Base-by-base conservation (phyloP, 176 grass and related monocot genomes). In the Bromus sterilis region DNA sequence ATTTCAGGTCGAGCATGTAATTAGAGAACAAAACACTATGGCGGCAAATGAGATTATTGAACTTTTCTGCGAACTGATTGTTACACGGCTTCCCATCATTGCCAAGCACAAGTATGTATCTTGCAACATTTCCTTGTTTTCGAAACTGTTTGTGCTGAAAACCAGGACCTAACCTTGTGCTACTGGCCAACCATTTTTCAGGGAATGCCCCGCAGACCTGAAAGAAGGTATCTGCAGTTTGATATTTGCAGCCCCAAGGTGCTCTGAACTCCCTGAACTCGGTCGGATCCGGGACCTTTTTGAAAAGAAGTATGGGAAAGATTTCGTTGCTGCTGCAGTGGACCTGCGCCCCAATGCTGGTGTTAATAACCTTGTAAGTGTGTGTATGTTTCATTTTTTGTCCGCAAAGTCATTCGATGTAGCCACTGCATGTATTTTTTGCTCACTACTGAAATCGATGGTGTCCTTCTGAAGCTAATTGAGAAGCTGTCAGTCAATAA, bases 191-290 rank as follows among this genome's bases (percentile, higher is more conserved):
- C 23, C 6, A 73, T 35, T 85, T 87, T 91, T 67, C 73, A 99
- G 96, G 79, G 88, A 91, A 85, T 99, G 96, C 46, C 93, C 93
- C 24, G 76, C 79, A 16, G 96, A 99, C 88, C 57, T 99, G 62
- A 99, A 95, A 89, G 96, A 99, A 99, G 91, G 96, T 63, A 95
- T 99, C 79, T 93, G 90, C 74, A 99, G 96, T 76, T 86, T 99
- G 71, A 95, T 99, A 79, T 95, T 89, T 88, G 93, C 96, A 33
- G 85, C 93, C 62, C 96, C 96, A 90, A 95, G 96, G 71, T 95
- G 96, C 80, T 99, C 96, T 0, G 96, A 99, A 49, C 85, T 95
- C 85, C 96, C 96, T 75, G 93, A 98, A 83, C 96, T 95, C 30
- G 55, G 75, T 67, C 84, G 93, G 36, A 98, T 98, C 44, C 73